A percentile compares a stretch with the other conserved stretches of the same genome.
Evolutionary conservation across 176 grass and related monocot species (phyloP).

Genomic region (Oryza brachyantha): DNA sequence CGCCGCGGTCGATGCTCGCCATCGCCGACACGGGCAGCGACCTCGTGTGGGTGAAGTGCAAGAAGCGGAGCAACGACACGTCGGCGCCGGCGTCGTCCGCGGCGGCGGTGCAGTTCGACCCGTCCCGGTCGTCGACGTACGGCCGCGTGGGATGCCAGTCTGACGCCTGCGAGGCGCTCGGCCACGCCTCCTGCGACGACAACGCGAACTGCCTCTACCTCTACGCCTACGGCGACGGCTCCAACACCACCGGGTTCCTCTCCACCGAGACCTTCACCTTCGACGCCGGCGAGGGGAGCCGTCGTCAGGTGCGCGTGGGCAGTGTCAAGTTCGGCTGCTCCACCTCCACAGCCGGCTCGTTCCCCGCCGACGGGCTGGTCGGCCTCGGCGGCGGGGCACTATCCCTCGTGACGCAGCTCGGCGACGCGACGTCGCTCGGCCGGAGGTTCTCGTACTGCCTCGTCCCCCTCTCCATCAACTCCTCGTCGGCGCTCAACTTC

Average conservation of each 20-base stretch:
- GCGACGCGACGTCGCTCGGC: not conserved
- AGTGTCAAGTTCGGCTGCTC: conserved; percentile 56
- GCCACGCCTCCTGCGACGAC: conserved; percentile 19
- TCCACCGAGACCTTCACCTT: conserved; percentile 68
- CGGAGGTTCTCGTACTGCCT: conserved; percentile 77
- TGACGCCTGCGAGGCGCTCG: conserved; percentile 2
- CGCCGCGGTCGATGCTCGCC: conserved; percentile 30
- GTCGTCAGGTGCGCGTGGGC: not conserved
- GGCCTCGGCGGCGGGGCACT: conserved; percentile 43
- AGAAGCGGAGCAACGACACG: not conserved
- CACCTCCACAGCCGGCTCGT: not conserved
- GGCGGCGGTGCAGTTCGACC: conserved; percentile 15
- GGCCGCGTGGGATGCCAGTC: conserved; percentile 26
- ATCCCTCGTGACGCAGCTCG: conserved; percentile 57
- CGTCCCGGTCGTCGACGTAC: conserved; percentile 36
- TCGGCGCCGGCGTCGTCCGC: not conserved
- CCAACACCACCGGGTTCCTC: conserved; percentile 37
- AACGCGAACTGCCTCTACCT: conserved; percentile 45
- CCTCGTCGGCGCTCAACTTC: conserved; percentile 49
- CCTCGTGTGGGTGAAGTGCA: conserved; percentile 53
- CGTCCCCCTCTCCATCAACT: conserved; percentile 15
- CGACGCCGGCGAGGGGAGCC: not conserved
- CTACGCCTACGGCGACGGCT: conserved; percentile 51
- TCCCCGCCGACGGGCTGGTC: conserved; percentile 42
- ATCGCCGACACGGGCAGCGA: conserved; percentile 70